A percentile compares a stretch with the other conserved stretches of the same genome.
Evolutionary conservation across 495 filamentous ascomycete species (phyloP).

Genomic region (Penicillium cinerascens): DNA sequence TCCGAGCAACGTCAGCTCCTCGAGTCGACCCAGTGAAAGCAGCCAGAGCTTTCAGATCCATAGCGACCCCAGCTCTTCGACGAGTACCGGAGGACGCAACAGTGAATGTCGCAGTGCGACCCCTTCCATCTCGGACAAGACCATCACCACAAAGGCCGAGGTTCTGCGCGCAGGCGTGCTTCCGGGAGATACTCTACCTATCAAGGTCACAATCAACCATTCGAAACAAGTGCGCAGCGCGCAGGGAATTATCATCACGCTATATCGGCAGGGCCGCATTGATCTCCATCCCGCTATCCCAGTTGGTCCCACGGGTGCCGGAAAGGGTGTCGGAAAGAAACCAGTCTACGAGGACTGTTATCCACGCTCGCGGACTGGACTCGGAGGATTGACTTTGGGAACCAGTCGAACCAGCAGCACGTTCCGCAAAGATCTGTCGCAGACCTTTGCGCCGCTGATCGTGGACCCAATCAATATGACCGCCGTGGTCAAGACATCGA

Average conservation of each 20-base stretch:
- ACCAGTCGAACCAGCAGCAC: constrained; percentile 78
- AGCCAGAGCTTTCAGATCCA: constrained; percentile 51
- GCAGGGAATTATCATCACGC: constrained; percentile 86
- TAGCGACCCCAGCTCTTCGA: constrained; percentile 35
- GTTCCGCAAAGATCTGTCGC: constrained; percentile 89
- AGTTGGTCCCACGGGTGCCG: constrained; percentile 55
- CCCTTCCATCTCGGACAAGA: constrained; percentile 51
- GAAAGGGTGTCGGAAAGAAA: constrained; percentile 62
- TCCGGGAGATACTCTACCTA: constrained; percentile 74
- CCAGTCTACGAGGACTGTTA: constrained; percentile 78
- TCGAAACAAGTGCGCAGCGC: constrained; percentile 82
- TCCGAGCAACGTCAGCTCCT: constrained; percentile 62
- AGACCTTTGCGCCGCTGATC: constrained; percentile 80
- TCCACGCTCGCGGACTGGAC: constrained; percentile 66
- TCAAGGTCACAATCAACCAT: constrained; percentile 80
- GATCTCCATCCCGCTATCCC: constrained; percentile 76
- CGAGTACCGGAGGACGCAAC: constrained; percentile 36
- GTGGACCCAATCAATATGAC: constrained; percentile 77
- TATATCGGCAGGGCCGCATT: constrained; percentile 88
- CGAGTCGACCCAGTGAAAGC: constrained; percentile 58
- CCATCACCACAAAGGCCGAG: constrained; percentile 84
- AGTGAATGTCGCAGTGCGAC: constrained; percentile 43
- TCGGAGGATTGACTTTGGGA: constrained; percentile 76
- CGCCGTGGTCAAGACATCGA: constrained; percentile 70
- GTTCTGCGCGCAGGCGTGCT: constrained; percentile 78